Evolutionary conservation across 2,329 filamentous ascomycete genomes (phyloP).

Genomic region (Verticillium longisporum): DNA sequence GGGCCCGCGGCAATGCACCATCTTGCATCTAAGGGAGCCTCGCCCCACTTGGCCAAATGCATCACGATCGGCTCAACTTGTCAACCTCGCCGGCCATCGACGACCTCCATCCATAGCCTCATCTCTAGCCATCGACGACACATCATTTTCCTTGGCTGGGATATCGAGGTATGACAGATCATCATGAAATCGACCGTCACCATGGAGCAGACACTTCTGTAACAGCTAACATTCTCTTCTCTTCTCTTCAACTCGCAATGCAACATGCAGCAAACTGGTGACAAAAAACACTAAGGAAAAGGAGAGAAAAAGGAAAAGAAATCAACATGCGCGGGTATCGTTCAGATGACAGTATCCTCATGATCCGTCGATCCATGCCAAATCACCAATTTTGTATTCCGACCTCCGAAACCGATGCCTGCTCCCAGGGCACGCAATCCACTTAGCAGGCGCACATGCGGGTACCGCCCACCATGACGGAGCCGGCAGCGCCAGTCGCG

Average conservation of each 20-base stretch:
- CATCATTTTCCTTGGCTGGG: too few species aligned
- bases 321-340: background rate
- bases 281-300: background rate
- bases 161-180: too few species aligned
- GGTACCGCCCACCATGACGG: background rate
- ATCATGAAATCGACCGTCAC: too few species aligned
- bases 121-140: too few species aligned
- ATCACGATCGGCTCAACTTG: too few species aligned
- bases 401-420: background rate
- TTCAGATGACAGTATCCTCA: background rate
- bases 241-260: background rate
- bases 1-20: background rate
- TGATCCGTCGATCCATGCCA: background rate
- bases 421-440: slow-evolving; percentile 13
- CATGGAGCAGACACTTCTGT: background rate
- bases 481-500: background rate
- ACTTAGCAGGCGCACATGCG: slow-evolving; percentile 12
- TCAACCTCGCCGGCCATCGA: too few species aligned
- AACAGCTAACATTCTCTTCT: background rate
- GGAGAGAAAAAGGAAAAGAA: too few species aligned
- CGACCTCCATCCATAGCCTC: too few species aligned
- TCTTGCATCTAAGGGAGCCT: background rate
- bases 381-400: background rate
- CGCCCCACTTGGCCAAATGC: background rate
- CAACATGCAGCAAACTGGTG: background rate